A percentile compares a stretch with the other conserved stretches of the same genome.
Conservation (phyloP, 169 alveolate species). For the Eimeria necatrix region DNA sequence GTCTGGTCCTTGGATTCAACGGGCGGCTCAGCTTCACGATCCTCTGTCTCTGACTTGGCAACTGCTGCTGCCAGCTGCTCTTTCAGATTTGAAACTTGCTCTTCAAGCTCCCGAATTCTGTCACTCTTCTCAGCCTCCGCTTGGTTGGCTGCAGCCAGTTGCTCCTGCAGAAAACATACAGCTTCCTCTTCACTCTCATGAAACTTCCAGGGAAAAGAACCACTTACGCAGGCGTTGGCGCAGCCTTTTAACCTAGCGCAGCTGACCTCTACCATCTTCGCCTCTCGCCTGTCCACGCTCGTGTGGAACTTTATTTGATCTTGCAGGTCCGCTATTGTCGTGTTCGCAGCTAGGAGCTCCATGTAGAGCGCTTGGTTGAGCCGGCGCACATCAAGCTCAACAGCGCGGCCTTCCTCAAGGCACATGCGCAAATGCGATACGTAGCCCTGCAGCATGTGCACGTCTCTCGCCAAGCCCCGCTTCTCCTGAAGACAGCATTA, state of each 20-base stretch:
- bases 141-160: conserved; percentile 61
- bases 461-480: conserved; percentile 85
- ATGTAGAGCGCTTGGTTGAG: conserved; percentile 84
- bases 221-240: conserved; percentile 48
- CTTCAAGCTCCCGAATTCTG: conserved; percentile 47
- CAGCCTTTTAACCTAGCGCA: background rate
- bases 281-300: conserved; percentile 67
- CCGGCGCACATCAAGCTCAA: conserved; percentile 85
- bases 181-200: conserved; percentile 75
- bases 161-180: conserved; percentile 49
- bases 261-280: conserved; percentile 64
- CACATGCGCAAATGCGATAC: conserved; percentile 82
- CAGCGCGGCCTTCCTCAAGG: conserved; percentile 86
- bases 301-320: conserved; percentile 63
- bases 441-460: conserved; percentile 86
- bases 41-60: conserved; percentile 30
- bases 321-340: conserved; percentile 60
- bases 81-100: conserved; percentile 23
- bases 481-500: conserved; percentile 43
- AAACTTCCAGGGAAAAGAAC: conserved; percentile 38
- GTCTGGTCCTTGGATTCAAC: conserved; percentile 31
- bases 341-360: conserved; percentile 86
- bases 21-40: conserved; percentile 7
- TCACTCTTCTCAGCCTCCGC: conserved; percentile 72
- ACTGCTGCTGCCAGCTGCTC: conserved; percentile 58